Percentiles rank a stretch among this genome's conserved stretches.
These are phyloP conservation scores for peach (Prunus persica) DNA, from an alignment of 306 rosid genomes.

Conservation along the genomic window DNA sequence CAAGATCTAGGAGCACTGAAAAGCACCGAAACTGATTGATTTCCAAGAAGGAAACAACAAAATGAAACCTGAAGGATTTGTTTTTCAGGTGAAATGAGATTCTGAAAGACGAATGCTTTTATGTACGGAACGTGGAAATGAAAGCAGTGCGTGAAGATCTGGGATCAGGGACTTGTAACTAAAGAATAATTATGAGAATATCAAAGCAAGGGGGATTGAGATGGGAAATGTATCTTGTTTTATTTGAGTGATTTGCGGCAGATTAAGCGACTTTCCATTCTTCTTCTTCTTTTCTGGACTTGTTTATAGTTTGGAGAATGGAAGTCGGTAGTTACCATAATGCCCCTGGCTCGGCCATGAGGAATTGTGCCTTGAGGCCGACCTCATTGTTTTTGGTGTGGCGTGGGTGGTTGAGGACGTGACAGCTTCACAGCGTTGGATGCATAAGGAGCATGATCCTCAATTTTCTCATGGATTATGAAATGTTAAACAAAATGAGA, in stretches of 20 bases:
- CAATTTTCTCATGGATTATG: background rate
- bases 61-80: background rate
- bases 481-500: background rate
- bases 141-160: constrained; percentile 14
- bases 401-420: background rate
- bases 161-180: background rate
- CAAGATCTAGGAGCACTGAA: constrained; percentile 7
- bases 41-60: background rate
- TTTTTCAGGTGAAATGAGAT: background rate
- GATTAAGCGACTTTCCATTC: background rate
- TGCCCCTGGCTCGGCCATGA: background rate
- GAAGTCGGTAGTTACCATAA: background rate
- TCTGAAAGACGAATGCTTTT: background rate
- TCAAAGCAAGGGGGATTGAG: background rate
- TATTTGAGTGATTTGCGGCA: constrained; percentile 15
- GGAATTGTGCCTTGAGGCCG: background rate
- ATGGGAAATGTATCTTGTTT: background rate
- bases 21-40: background rate
- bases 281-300: background rate
- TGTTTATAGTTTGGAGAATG: background rate
- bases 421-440: background rate
- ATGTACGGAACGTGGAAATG: background rate
- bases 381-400: background rate
- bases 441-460: background rate
- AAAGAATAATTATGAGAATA: background rate